Percentiles rank a stretch among this genome's conserved stretches.
Evolutionary conservation across 805 yeast species (phyloP).

Genomic region (Suhomyces canberraensis): DNA sequence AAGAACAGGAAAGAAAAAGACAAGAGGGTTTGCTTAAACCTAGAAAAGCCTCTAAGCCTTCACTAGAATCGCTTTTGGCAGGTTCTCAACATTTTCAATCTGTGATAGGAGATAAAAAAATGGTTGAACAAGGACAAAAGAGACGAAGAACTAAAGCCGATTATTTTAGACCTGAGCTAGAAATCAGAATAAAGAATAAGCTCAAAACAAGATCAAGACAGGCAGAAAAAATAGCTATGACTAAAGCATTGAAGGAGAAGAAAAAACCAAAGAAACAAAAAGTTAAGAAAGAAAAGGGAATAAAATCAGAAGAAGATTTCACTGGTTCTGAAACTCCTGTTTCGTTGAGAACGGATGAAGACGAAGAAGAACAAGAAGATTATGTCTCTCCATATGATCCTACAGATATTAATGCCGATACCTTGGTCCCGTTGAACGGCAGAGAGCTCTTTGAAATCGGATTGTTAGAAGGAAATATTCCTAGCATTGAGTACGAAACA

Average conservation of each 20-base stretch:
- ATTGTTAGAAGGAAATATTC: slow-evolving; percentile 16
- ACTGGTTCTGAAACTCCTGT: neutral
- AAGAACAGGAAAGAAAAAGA: neutral
- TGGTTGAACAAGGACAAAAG: slow-evolving; percentile 32
- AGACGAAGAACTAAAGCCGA: slow-evolving; percentile 28
- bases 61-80: slow-evolving; percentile 11
- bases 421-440: slow-evolving; percentile 17
- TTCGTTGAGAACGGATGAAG: slow-evolving; percentile 1
- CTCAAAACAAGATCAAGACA: slow-evolving; percentile 12
- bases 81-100: slow-evolving; percentile 39
- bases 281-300: slow-evolving; percentile 1
- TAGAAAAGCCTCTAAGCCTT: neutral
- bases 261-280: slow-evolving; percentile 2
- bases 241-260: slow-evolving; percentile 6
- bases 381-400: slow-evolving; percentile 42
- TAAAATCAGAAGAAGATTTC: neutral
- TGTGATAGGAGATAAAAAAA: slow-evolving; percentile 34
- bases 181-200: slow-evolving; percentile 8
- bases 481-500: slow-evolving; percentile 17
- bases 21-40: neutral
- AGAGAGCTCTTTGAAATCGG: slow-evolving; percentile 16
- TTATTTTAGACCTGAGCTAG: slow-evolving; percentile 25
- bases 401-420: slow-evolving; percentile 30
- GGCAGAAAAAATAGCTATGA: slow-evolving; percentile 9
- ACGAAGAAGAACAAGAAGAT: slow-evolving; percentile 24